Base-by-base conservation (phyloP, 345 rosid species). In the Iberis pinnata region DNA sequence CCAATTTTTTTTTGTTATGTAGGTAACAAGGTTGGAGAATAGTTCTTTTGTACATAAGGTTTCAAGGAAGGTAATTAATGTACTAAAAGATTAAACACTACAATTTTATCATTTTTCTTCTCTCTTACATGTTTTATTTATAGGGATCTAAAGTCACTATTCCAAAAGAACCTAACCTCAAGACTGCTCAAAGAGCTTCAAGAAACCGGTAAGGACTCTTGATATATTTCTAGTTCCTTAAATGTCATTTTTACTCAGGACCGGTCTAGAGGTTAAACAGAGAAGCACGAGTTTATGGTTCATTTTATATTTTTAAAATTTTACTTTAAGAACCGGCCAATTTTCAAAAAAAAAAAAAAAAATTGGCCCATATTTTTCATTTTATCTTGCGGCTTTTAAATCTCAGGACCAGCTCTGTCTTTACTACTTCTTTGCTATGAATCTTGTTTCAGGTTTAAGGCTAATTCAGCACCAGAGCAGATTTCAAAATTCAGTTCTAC, bases 21-120 rank as follows among this genome's bases (percentile, higher is more conserved):
- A 89, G 97, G 76, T 67, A 39, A 67, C 94, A 18, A 63, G 68
- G 54, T 32, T 82, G 78, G 81, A 84, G 69, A 83, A 75, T 62
- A 60, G 76, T 47, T 60, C 51, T 24, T 76, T 83, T 58, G 38
- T 42, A 48, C 95, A 80, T 73, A 86, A 89, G 69, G 59, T 46
- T 53, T 52, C 71, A 53, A 54, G 11, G 46, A 67, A 53, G 66
- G 71, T 67, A 60, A 46, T 17, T 67, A 60, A 46, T 17, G 24
- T 44, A 53, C 14, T 17, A 27, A 19, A 27, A 19, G 26, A 6
- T 11, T 12, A 56, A 14, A 33, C 64, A 8, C 15, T 43, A 9
- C 7, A 18, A 11, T 7, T 36, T 32, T 19, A 50, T 44, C 50
- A 37, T 43, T 41, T 35, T 43, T 53, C n/a, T 31, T 31, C 22